Base-by-base conservation (phyloP, 2,329 filamentous ascomycete species). In the Trichothecium sympodiale region DNA sequence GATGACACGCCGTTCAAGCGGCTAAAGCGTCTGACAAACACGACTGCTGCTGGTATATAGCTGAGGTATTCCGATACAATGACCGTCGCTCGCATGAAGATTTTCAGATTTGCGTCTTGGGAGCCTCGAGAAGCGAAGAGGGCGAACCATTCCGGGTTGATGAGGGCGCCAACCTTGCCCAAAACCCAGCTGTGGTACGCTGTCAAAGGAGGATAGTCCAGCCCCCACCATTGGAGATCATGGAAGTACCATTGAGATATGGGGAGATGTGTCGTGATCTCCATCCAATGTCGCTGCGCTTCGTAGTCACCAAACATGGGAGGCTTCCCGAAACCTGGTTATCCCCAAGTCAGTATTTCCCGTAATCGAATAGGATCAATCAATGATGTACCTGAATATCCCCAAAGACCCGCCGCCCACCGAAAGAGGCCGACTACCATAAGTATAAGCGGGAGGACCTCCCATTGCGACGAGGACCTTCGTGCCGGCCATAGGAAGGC, bases 241-340 rank as follows among this genome's bases (percentile, higher is more conserved):
- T 98, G 86, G 53, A 94, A 94, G 59, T 98, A 98, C 91, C 93
- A 98, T 57, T 91, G 83, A 9, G 86, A 91, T 27, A 93, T 70
- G 12, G 91, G 91, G 2, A 98, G 67, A 40, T 94, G 77, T 8
- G 77, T 83, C 2, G 91, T 95, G 45, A 98, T 69, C 54, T 98
- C 91, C 88, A 98, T 94, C 91, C 91, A 98, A 59, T 98, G 91
- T 48, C 91, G 69, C 58, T 98, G 91, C 4, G 93, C 91, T 64
- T 98, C 91, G 61, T 94, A 98, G 59, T 98, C 91, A 45, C 91
- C 91, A 53, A 88, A 83, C 77, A 95, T 87, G 5, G 91, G 91
- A 26, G 88, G 88, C 41, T 74, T 76, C 40, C 80, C 67, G 51
- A 80, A 83, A 38, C 89, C 83, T 87, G 20, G 31, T 17, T 18